Evolutionary conservation across 306 rosid species (phyloP), one percentile per base, ranked within the genome.

Genomic region (Adenanthera pavonina): DNA sequence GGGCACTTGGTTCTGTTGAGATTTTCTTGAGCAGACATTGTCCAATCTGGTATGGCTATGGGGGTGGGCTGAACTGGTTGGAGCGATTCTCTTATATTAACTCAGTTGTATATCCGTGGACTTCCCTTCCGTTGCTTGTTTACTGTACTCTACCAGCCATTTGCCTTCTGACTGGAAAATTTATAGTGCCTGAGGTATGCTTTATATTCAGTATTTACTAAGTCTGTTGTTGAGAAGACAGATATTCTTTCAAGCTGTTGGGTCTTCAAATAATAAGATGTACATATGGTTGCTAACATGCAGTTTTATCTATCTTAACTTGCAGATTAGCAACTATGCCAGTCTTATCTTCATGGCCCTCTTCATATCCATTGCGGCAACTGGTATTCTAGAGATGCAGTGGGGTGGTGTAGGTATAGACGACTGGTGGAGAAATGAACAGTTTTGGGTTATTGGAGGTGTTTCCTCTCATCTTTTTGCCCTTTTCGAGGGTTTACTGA

Each of bases 361-460:
- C 88, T 95, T 95, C 90, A 81, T 93, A 72, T 95, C 97, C 34
- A 95, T 95, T 13, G 98, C 97, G 17, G 96, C 93, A 25, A 95
- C 98, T 2, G 87, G 99, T 77, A 89, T 95, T 81, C 96, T 93
- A 3, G 98, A 95, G 93, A 95, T 95, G 98, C 98, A 89, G 51
- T 95, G 98, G 99, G 99, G 99, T 5, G 94, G 94, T 49, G 97
- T 95, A 3, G 86, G 90, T 41, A 93, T 95, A 8, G 98, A 95
- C 13, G 98, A 95, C 78, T 95, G 98, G 99, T 95, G 98, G 99
- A 92, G 98, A 77, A 95, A 95, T 51, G 99, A 95, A 85, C 99
- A 95, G 82, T 93, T 95, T 77, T 95, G 98, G 99, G 98, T 95
- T 49, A 95, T 95, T 17, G 99, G 99, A 79, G 97, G 99, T 12